Evolutionary conservation across 768 basidiomycete species (phyloP).

Genomic region (Hypsizygus marmoreus): DNA sequence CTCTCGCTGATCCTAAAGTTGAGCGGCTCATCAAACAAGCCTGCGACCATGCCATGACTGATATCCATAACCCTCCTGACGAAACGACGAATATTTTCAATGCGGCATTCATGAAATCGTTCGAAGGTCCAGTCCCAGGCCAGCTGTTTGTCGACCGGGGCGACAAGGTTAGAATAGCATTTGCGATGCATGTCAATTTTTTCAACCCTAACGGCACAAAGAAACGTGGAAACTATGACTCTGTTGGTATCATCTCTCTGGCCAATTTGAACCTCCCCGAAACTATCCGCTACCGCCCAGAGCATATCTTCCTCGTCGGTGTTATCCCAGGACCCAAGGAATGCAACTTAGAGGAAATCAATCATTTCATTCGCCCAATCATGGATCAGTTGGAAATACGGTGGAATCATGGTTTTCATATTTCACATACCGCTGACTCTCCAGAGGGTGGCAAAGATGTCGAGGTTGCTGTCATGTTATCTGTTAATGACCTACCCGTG

Average conservation of each 20-base stretch:
- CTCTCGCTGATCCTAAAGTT: slow-evolving; percentile 7
- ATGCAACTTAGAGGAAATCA: no score
- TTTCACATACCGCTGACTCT: no score
- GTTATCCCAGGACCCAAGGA: slow-evolving; percentile 30
- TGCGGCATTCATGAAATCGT: not conserved
- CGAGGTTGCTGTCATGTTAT: no score
- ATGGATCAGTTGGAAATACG: slow-evolving; percentile 21
- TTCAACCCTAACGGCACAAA: no score
- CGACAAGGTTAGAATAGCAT: slow-evolving; percentile 9
- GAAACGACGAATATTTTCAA: no score
- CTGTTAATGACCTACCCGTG: no score
- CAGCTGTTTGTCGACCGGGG: slow-evolving; percentile 5
- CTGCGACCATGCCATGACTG: slow-evolving; percentile 8
- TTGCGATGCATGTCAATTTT: no score
- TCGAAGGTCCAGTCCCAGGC: slow-evolving; percentile 1
- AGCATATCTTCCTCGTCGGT: slow-evolving; percentile 29
- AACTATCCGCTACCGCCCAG: slow-evolving; percentile 26
- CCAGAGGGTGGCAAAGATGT: no score
- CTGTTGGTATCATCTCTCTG: no score
- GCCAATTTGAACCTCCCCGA: slow-evolving; percentile 33
- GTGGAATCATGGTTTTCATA: slow-evolving; percentile 19
- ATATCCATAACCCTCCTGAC: not conserved
- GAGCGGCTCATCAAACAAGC: slow-evolving; percentile 2
- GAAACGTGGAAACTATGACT: no score
- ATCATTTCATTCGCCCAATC: slow-evolving; percentile 27